phyloP scores from a whole-genome alignment of 352 stramenopile genomes.

The Phytophthora nicotianae region DNA sequence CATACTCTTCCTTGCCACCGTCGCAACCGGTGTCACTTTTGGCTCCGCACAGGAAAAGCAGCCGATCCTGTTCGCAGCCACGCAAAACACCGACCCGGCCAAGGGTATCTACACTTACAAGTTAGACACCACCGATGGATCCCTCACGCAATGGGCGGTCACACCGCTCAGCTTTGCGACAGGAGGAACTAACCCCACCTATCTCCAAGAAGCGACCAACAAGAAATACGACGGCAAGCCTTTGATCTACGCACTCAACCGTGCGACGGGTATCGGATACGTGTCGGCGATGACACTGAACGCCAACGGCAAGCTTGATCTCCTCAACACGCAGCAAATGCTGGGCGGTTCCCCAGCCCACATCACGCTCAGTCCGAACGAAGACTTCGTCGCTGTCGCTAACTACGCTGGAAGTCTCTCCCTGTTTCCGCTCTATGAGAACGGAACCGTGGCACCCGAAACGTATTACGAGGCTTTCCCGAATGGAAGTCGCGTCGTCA shows the following conservation, averaged over 20 bases:
- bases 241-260: neutral
- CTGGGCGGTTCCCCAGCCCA: constrained; percentile 43
- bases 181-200: neutral
- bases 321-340: constrained; percentile 51
- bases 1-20: neutral
- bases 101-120: constrained; percentile 57
- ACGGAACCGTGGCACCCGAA: constrained; percentile 37
- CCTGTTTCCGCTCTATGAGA: constrained; percentile 44
- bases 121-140: constrained; percentile 45
- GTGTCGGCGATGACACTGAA: constrained; percentile 40
- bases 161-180: neutral
- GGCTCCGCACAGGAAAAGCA: constrained; percentile 2
- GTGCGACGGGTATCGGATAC: constrained; percentile 29
- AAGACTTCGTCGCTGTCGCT: constrained; percentile 49
- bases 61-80: constrained; percentile 52
- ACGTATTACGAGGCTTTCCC: constrained; percentile 47
- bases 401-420: constrained; percentile 66
- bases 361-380: constrained; percentile 46
- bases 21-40: neutral
- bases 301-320: constrained; percentile 29
- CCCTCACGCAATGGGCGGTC: constrained; percentile 23
- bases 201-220: neutral
- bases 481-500: constrained; percentile 36
- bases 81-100: constrained; percentile 61
- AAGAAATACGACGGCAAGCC: neutral